Percentiles rank a stretch among this genome's conserved stretches.
Conservation (phyloP, 768 basidiomycete genomes). For the Amanita rubescens region DNA sequence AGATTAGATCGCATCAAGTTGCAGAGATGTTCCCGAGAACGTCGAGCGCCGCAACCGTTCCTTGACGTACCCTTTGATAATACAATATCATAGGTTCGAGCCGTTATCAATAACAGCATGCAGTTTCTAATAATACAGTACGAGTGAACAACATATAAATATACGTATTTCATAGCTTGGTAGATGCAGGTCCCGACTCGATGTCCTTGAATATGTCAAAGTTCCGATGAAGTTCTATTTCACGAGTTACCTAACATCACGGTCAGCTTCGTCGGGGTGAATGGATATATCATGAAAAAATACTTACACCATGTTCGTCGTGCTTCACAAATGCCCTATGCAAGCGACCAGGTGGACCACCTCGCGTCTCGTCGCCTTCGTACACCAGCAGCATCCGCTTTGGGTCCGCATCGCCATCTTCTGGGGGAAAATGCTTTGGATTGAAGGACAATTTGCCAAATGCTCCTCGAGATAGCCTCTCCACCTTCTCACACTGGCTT, state of each 20-base stretch:
- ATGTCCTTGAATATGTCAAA: slow-evolving; percentile 59
- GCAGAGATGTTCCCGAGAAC: too few species aligned
- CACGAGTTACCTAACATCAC: slow-evolving; percentile 35
- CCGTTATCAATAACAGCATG: too few species aligned
- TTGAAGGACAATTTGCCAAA: slow-evolving; percentile 61
- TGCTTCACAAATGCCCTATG: slow-evolving; percentile 51
- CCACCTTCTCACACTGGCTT: slow-evolving; percentile 39
- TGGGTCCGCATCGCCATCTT: slow-evolving; percentile 26
- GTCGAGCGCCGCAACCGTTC: too few species aligned
- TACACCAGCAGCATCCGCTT: slow-evolving; percentile 46
- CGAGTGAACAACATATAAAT: too few species aligned
- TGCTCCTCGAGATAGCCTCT: slow-evolving; percentile 38
- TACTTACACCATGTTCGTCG: slow-evolving; percentile 44
- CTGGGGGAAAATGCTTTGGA: slow-evolving; percentile 31
- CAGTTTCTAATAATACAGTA: too few species aligned
- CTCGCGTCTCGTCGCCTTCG: slow-evolving; percentile 64
- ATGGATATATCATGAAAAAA: not conserved
- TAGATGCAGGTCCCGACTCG: slow-evolving; percentile 8
- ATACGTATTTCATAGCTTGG: not conserved
- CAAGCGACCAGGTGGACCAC: slow-evolving; percentile 48
- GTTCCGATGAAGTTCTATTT: slow-evolving; percentile 51
- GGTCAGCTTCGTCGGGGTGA: not conserved
- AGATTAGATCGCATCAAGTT: too few species aligned
- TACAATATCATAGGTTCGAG: too few species aligned
- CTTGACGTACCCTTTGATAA: too few species aligned